Evolutionary conservation across 2,329 filamentous ascomycete species (phyloP).

Genomic region (Trichoderma polysporum): DNA sequence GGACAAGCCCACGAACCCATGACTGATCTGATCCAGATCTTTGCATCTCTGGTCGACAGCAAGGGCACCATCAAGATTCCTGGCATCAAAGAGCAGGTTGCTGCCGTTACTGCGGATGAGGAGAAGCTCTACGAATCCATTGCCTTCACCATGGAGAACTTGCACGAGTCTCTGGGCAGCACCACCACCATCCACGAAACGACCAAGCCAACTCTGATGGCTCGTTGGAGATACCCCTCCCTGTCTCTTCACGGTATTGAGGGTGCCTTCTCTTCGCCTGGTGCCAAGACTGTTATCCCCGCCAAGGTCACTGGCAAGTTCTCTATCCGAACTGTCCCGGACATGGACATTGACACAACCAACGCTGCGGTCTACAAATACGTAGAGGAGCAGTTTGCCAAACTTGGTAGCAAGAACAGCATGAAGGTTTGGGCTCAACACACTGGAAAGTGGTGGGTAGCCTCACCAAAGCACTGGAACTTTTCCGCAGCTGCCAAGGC

Average conservation of each 20-base stretch:
- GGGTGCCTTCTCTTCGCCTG: slow-evolving; percentile 88
- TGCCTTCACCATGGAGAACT: slow-evolving; percentile 92
- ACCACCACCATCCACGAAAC: slow-evolving; percentile 82
- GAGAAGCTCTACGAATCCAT: slow-evolving; percentile 85
- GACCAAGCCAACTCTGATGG: slow-evolving; percentile 93
- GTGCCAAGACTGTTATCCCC: slow-evolving; percentile 97
- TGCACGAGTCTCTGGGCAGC: slow-evolving; percentile 88
- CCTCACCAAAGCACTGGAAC: slow-evolving; percentile 98
- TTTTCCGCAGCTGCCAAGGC: slow-evolving; percentile 93
- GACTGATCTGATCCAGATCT: slow-evolving; percentile 85
- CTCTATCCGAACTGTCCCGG: slow-evolving; percentile 92
- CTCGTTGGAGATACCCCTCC: slow-evolving; percentile 91
- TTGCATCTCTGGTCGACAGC: slow-evolving; percentile 82
- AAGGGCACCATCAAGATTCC: slow-evolving; percentile 91
- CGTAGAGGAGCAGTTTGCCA: slow-evolving; percentile 79
- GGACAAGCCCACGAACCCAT: slow-evolving; percentile 97
- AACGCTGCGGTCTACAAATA: slow-evolving; percentile 82
- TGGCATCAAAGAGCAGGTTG: slow-evolving; percentile 92
- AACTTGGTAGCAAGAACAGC: slow-evolving; percentile 89
- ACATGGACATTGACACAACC: slow-evolving; percentile 93
- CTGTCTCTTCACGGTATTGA: slow-evolving; percentile 93
- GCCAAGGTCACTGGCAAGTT: slow-evolving; percentile 98
- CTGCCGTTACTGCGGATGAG: slow-evolving; percentile 82
- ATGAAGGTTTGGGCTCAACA: slow-evolving; percentile 80
- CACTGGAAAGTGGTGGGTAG: slow-evolving; percentile 98